Conservation (phyloP, 768 basidiomycete species). For the Multifurca ochricompacta region DNA sequence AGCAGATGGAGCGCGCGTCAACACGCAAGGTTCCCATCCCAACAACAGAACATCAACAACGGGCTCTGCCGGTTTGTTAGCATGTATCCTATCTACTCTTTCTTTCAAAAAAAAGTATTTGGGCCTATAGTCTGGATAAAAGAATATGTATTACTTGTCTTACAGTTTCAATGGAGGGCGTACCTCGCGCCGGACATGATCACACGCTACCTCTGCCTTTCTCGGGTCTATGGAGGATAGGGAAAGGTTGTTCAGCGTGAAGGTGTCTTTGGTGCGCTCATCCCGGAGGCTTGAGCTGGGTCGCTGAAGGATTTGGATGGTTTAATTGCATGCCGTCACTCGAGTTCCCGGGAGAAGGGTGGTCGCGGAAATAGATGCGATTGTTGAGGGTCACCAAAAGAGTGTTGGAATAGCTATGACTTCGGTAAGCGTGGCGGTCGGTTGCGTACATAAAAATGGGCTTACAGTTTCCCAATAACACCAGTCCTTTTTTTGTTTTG, state of each 20-base stretch:
- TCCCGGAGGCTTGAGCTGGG: not conserved
- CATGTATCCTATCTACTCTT: too few species aligned
- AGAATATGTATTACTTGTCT: too few species aligned
- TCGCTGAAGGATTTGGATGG: not conserved
- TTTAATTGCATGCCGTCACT: not conserved
- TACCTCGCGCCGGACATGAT: too few species aligned
- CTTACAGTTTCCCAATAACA: conserved; percentile 21
- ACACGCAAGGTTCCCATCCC: too few species aligned
- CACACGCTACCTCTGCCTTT: not conserved
- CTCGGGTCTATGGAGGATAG: not conserved
- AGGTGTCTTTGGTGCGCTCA: not conserved
- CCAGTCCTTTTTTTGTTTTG: conserved; percentile 13
- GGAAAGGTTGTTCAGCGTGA: not conserved
- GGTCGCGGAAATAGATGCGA: conserved; percentile 12
- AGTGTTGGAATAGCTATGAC: conserved; percentile 21
- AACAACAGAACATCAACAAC: too few species aligned
- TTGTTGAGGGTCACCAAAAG: conserved; percentile 24
- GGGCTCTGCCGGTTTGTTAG: too few species aligned
- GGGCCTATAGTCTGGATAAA: too few species aligned
- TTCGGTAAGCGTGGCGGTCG: not conserved
- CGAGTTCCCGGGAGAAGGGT: not conserved
- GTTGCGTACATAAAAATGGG: not conserved
- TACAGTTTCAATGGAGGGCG: too few species aligned
- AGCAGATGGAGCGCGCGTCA: too few species aligned
- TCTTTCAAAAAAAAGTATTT: too few species aligned